Evolutionary conservation across 2,329 filamentous ascomycete species (phyloP).

Genomic region (Periconia sp.): DNA sequence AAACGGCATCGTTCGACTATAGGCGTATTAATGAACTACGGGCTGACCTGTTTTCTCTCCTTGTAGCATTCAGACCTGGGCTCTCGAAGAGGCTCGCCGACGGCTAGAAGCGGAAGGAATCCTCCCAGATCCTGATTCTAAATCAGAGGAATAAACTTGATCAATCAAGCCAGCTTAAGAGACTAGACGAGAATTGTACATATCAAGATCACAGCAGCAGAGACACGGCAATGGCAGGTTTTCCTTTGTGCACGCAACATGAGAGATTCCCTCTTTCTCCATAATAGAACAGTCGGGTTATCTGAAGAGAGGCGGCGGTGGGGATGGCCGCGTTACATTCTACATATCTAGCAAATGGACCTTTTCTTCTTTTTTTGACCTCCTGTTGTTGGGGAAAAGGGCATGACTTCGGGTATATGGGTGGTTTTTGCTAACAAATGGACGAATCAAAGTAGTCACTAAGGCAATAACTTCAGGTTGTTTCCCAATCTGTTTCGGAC

Average conservation of each 20-base stretch:
- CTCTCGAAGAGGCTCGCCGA: slow-evolving; percentile 92
- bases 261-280: not conserved
- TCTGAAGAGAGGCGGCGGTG: not conserved
- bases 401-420: too few species aligned
- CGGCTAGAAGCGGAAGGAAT: slow-evolving; percentile 96
- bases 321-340: not conserved
- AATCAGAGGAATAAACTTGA: slow-evolving; percentile 39
- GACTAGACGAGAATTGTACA: not conserved
- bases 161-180: not conserved
- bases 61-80: slow-evolving; percentile 96
- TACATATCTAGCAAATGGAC: not conserved
- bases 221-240: not conserved
- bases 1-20: too few species aligned
- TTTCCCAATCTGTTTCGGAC: too few species aligned
- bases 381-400: too few species aligned
- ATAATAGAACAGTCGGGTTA: not conserved
- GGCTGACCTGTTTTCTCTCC: not conserved
- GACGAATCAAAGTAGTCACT: too few species aligned
- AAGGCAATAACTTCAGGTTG: too few species aligned
- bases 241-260: not conserved
- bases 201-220: not conserved
- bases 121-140: slow-evolving; percentile 72
- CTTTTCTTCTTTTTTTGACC: not conserved
- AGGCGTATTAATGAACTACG: too few species aligned
- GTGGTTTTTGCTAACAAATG: too few species aligned